phyloP scores from a whole-genome alignment of 2,329 filamentous ascomycete species.

The Neonectria hederae region DNA sequence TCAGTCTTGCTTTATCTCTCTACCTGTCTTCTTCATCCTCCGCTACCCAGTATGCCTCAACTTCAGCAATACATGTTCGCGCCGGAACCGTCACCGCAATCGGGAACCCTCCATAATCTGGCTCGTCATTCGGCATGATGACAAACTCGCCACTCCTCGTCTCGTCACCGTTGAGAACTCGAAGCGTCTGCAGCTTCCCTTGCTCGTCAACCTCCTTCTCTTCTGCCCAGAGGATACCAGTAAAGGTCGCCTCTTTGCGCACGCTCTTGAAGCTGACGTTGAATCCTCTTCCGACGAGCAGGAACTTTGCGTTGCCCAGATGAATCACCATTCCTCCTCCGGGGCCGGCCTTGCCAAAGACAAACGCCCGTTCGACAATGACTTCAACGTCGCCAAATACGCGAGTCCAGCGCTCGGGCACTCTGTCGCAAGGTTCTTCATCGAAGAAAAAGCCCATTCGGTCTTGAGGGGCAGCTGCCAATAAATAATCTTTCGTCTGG shows the following conservation, averaged over 20 bases:
- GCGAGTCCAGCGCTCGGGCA: constrained; percentile 40
- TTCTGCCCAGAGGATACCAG: constrained; percentile 48
- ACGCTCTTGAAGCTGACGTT: constrained; percentile 48
- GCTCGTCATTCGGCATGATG: constrained; percentile 66
- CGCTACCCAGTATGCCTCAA: constrained; percentile 49
- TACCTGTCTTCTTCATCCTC: constrained; percentile 43
- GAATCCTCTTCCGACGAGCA: constrained; percentile 51
- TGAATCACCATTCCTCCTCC: constrained; percentile 53
- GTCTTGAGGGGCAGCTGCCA: constrained; percentile 44
- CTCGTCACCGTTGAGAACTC: constrained; percentile 53
- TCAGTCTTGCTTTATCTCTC: not conserved
- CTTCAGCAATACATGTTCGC: constrained; percentile 57
- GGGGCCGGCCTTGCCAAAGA: constrained; percentile 51
- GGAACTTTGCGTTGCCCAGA: constrained; percentile 46
- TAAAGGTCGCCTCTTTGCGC: constrained; percentile 47
- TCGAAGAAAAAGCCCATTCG: constrained; percentile 53
- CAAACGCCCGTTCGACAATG: constrained; percentile 50
- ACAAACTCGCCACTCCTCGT: constrained; percentile 54
- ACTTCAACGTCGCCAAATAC: constrained; percentile 48
- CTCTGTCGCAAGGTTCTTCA: constrained; percentile 39
- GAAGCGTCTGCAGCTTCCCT: constrained; percentile 45
- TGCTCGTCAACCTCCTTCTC: constrained; percentile 50
- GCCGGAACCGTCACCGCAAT: constrained; percentile 65
- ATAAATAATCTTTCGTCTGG: constrained; percentile 41
- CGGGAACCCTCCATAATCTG: constrained; percentile 65